A percentile compares a stretch with the other conserved stretches of the same genome.
Conservation (phyloP, 2,329 filamentous ascomycete genomes). For the Fusarium devonianum region DNA sequence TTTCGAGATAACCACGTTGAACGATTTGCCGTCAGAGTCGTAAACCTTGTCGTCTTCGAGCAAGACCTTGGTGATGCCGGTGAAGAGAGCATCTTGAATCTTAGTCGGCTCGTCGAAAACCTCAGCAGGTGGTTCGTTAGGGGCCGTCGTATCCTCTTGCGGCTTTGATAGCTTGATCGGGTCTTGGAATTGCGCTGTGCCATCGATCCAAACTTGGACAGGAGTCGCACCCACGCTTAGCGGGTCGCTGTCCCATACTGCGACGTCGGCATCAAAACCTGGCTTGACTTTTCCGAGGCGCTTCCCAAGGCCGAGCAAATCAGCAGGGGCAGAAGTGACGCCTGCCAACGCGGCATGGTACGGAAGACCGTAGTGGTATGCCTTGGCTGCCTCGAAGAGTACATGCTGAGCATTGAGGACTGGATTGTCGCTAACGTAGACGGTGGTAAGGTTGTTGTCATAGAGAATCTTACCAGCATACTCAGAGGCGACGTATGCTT, state of each 20-base stretch:
- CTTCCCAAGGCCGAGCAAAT: constrained; percentile 63
- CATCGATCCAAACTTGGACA: constrained; percentile 70
- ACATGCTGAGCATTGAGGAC: constrained; percentile 75
- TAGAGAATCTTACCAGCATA: constrained; percentile 71
- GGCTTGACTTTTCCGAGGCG: constrained; percentile 68
- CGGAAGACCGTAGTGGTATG: constrained; percentile 65
- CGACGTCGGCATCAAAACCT: constrained; percentile 68
- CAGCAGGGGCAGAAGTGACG: constrained; percentile 66
- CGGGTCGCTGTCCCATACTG: constrained; percentile 69
- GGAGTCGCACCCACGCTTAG: constrained; percentile 66
- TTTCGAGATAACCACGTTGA: constrained; percentile 59
- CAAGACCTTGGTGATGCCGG: constrained; percentile 61
- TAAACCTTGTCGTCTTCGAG: constrained; percentile 53
- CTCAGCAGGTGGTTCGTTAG: constrained; percentile 50
- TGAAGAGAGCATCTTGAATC: constrained; percentile 58
- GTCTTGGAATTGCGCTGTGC: constrained; percentile 60
- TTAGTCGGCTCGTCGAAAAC: constrained; percentile 52
- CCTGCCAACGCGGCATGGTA: constrained; percentile 66
- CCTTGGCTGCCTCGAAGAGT: constrained; percentile 69
- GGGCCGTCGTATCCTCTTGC: constrained; percentile 47
- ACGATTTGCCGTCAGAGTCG: constrained; percentile 45
- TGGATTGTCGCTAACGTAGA: constrained; percentile 76
- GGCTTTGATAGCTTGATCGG: constrained; percentile 64
- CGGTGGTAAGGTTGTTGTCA: constrained; percentile 68
- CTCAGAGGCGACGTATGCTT: constrained; percentile 70